phyloP scores from a whole-genome alignment of 2,329 filamentous ascomycete genomes.

The Hymenotorrendiella dingleyae region DNA sequence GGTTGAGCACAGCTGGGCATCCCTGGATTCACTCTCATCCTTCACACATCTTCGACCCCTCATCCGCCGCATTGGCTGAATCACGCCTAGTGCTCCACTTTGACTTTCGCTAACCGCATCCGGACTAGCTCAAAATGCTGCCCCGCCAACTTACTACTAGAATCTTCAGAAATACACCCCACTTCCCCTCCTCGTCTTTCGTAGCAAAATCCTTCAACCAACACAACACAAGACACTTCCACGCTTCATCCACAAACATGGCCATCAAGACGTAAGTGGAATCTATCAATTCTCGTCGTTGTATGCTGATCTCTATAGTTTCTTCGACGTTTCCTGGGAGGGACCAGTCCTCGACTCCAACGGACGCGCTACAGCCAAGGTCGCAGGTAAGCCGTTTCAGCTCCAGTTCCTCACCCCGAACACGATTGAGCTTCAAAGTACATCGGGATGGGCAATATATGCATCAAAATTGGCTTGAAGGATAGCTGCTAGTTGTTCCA shows the following conservation, averaged over 20 bases:
- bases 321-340: conserved; percentile 69
- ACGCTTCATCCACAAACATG: conserved; percentile 69
- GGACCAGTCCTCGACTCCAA: conserved; percentile 63
- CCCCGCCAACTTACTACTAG: no score
- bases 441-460: no score
- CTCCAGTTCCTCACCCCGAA: background rate
- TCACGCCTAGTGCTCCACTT: background rate
- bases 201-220: conserved; percentile 33
- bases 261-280: conserved; percentile 60
- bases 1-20: background rate
- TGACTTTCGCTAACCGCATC: background rate
- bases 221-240: conserved; percentile 43
- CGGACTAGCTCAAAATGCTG: background rate
- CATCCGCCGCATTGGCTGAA: background rate
- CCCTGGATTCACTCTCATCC: background rate
- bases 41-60: background rate
- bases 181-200: conserved; percentile 33
- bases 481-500: no score
- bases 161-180: conserved; percentile 49
- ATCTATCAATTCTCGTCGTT: conserved; percentile 9
- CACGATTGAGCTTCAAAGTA: conserved; percentile 1
- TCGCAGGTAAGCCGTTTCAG: conserved; percentile 50
- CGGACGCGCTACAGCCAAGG: conserved; percentile 45
- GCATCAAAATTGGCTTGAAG: no score
- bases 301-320: conserved; percentile 37